Evolutionary conservation across 2,329 filamentous ascomycete species (phyloP).

Genomic region (Aspergillus awamori): DNA sequence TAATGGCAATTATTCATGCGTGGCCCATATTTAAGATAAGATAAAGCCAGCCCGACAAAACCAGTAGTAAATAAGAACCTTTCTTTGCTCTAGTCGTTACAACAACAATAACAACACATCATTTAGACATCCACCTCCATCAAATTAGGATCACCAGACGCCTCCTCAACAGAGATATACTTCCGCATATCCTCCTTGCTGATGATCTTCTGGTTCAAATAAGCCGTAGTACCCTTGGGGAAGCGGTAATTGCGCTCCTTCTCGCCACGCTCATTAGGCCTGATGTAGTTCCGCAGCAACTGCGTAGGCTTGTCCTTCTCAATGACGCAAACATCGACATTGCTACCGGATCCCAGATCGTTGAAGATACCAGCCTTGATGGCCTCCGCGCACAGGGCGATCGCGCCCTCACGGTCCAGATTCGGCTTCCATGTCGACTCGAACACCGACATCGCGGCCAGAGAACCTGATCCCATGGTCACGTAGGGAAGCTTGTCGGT

Average conservation of each 20-base stretch:
- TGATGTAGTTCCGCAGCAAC: slow-evolving; percentile 88
- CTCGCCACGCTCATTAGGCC: slow-evolving; percentile 83
- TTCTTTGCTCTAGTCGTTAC: not conserved
- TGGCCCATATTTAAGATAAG: slow-evolving; percentile 13
- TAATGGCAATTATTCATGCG: slow-evolving; percentile 15
- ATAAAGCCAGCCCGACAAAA: slow-evolving; percentile 12
- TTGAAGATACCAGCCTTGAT: slow-evolving; percentile 98
- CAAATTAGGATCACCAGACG: slow-evolving; percentile 68
- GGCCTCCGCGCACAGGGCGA: slow-evolving; percentile 79
- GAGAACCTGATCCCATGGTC: slow-evolving; percentile 94
- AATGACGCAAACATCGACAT: slow-evolving; percentile 96
- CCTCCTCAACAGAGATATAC: slow-evolving; percentile 88
- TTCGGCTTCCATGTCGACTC: slow-evolving; percentile 90
- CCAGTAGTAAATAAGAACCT: not conserved
- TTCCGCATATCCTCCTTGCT: slow-evolving; percentile 91
- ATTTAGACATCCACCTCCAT: slow-evolving; percentile 62
- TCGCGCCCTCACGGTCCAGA: slow-evolving; percentile 76
- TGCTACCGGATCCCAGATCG: slow-evolving; percentile 93
- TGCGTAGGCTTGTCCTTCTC: slow-evolving; percentile 88
- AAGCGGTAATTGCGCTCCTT: slow-evolving; percentile 96
- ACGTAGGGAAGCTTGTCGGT: slow-evolving; percentile 99
- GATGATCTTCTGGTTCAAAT: slow-evolving; percentile 94
- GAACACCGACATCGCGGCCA: slow-evolving; percentile 97
- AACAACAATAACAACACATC: not conserved
- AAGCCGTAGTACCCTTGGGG: slow-evolving; percentile 86